phyloP scores from a whole-genome alignment of 2,329 filamentous ascomycete species.

The Xylaria sp. region DNA sequence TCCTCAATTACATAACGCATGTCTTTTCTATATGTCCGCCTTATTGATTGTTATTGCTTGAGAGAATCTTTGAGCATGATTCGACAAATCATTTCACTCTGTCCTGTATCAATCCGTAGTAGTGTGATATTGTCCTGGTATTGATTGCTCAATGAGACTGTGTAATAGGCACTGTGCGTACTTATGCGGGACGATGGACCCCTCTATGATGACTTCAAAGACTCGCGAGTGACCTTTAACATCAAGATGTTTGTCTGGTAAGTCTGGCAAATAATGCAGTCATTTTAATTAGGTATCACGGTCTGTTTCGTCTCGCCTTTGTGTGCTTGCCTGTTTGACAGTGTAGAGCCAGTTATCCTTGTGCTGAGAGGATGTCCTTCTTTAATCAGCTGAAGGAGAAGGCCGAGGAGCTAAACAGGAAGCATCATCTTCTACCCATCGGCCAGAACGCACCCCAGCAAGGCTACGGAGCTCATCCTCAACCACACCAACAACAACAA shows the following conservation, averaged over 20 bases:
- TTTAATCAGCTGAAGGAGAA: constrained; percentile 54
- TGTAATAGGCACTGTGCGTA: constrained; percentile 10
- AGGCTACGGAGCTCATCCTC: constrained; percentile 26
- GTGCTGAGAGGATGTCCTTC: constrained; percentile 40
- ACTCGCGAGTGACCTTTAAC: not conserved
- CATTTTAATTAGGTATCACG: not conserved
- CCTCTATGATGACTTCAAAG: constrained; percentile 8
- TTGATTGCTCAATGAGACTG: not conserved
- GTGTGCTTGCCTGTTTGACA: not conserved
- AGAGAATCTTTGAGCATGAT: not conserved
- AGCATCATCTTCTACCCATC: constrained; percentile 43
- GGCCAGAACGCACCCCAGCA: constrained; percentile 41
- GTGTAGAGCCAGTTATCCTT: not conserved
- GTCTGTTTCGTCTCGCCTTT: not conserved
- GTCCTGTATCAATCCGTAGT: not conserved
- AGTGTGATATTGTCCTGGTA: not conserved
- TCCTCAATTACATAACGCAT: not conserved
- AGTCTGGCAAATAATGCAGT: not conserved
- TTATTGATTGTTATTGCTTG: not conserved
- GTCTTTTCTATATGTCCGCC: not conserved
- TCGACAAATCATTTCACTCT: not conserved
- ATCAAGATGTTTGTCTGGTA: not conserved
- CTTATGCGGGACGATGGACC: not conserved
- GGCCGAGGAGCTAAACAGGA: constrained; percentile 50
- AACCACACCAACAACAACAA: constrained; percentile 31